Percentiles rank a stretch among this genome's conserved stretches.
Conservation (phyloP, 768 basidiomycete species). For the Panus rudis region DNA sequence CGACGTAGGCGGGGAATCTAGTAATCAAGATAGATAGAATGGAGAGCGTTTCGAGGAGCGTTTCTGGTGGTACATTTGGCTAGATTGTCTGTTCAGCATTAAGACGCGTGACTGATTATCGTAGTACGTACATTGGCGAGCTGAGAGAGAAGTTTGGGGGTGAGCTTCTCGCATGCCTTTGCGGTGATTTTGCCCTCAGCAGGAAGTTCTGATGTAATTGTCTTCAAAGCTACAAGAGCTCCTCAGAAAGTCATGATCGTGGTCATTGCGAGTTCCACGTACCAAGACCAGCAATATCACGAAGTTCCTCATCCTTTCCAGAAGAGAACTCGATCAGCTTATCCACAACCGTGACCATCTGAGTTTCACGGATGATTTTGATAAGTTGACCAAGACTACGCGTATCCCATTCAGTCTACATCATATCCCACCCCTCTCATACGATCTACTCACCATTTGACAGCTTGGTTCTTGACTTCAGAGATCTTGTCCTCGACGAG, state of each 20-base stretch:
- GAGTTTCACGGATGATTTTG: slow-evolving; percentile 76
- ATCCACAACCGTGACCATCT: slow-evolving; percentile 85
- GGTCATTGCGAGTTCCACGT: slow-evolving; percentile 12
- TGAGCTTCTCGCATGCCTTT: slow-evolving; percentile 76
- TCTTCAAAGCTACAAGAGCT: slow-evolving; percentile 72
- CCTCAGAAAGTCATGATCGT: neutral
- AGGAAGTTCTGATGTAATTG: slow-evolving; percentile 87
- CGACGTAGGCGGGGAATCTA: slow-evolving; percentile 69
- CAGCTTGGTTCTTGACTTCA: slow-evolving; percentile 97
- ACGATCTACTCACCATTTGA: slow-evolving; percentile 69
- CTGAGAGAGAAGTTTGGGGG: slow-evolving; percentile 76
- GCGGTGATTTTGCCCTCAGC: slow-evolving; percentile 72
- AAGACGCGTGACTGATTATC: neutral
- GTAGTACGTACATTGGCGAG: slow-evolving; percentile 55
- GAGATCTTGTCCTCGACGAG: slow-evolving; percentile 93
- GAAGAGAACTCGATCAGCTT: slow-evolving; percentile 81
- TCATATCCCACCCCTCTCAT: neutral
- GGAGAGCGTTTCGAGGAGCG: slow-evolving; percentile 74
- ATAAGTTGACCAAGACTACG: slow-evolving; percentile 81
- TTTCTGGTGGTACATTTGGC: slow-evolving; percentile 70
- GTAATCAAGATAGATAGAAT: slow-evolving; percentile 85
- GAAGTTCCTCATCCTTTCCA: slow-evolving; percentile 84
- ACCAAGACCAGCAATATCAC: slow-evolving; percentile 95
- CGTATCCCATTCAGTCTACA: neutral
- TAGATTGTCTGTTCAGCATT: slow-evolving; percentile 17